phyloP scores from a whole-genome alignment of 140 eudicot species.

The Flaveria floridana region DNA sequence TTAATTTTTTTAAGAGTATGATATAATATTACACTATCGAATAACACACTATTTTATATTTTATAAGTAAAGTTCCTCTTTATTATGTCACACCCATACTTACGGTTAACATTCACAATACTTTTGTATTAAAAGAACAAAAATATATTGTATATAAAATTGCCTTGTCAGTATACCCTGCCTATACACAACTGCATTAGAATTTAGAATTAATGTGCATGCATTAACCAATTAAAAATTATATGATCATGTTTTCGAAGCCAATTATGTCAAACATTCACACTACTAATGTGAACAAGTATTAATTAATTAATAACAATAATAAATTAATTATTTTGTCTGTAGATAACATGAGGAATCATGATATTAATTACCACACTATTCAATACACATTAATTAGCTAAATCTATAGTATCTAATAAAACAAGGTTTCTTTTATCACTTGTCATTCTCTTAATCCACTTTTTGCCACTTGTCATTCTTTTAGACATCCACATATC shows the following conservation, averaged over 20 bases:
- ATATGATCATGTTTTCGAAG: background rate
- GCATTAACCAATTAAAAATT: background rate
- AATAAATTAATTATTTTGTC: background rate
- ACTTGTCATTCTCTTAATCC: too few species aligned
- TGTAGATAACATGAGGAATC: background rate
- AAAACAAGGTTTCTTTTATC: too few species aligned
- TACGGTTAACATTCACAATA: background rate
- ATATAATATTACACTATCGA: too few species aligned
- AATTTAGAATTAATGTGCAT: background rate
- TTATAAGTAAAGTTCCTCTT: too few species aligned
- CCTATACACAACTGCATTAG: background rate
- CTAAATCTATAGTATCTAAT: too few species aligned
- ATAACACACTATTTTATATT: too few species aligned
- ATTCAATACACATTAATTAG: too few species aligned
- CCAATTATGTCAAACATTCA: conserved; percentile 30
- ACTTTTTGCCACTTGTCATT: too few species aligned
- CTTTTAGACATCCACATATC: too few species aligned
- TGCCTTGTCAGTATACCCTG: background rate
- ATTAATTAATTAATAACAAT: background rate
- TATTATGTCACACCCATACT: background rate
- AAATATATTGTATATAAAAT: background rate
- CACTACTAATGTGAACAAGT: background rate
- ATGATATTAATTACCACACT: too few species aligned
- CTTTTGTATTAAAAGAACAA: background rate
- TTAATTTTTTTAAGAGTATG: too few species aligned